Evolutionary conservation across 495 filamentous ascomycete genomes (phyloP).

Genomic region (Penicillium ochrochloron): DNA sequence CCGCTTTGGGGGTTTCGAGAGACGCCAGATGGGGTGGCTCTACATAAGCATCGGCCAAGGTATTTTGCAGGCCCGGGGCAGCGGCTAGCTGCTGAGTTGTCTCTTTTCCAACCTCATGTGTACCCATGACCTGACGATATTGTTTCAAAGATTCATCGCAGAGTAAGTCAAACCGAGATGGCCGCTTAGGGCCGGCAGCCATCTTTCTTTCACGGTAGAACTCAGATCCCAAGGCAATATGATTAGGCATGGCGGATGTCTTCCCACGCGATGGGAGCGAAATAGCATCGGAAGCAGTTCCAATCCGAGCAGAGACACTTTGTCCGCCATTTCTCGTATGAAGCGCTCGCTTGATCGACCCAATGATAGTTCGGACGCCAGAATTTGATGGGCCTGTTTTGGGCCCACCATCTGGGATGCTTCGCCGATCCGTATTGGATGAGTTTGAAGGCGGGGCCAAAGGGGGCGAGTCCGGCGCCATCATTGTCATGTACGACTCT

Average conservation of each 20-base stretch:
- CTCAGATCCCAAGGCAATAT: constrained; percentile 53
- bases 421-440: constrained; percentile 36
- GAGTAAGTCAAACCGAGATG: constrained; percentile 71
- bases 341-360: constrained; percentile 85
- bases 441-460: constrained; percentile 33
- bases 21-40: constrained; percentile 10
- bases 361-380: constrained; percentile 83
- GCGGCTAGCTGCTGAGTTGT: constrained; percentile 11
- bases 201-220: constrained; percentile 50
- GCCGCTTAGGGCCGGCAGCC: constrained; percentile 40
- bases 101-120: constrained; percentile 17
- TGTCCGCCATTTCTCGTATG: constrained; percentile 64
- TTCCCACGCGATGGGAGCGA: constrained; percentile 38
- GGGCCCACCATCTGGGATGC: constrained; percentile 35
- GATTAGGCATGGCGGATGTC: constrained; percentile 50
- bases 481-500: constrained; percentile 73
- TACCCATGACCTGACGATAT: constrained; percentile 50
- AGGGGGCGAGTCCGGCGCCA: constrained; percentile 66
- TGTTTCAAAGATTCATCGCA: constrained; percentile 73
- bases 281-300: constrained; percentile 36
- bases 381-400: constrained; percentile 53
- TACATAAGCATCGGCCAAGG: constrained; percentile 7
- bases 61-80: constrained; percentile 15
- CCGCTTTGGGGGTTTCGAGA: constrained; percentile 13
- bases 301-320: constrained; percentile 47